Base-by-base conservation (phyloP, 2,329 filamentous ascomycete genomes). In the Cladosporium sp. region DNA sequence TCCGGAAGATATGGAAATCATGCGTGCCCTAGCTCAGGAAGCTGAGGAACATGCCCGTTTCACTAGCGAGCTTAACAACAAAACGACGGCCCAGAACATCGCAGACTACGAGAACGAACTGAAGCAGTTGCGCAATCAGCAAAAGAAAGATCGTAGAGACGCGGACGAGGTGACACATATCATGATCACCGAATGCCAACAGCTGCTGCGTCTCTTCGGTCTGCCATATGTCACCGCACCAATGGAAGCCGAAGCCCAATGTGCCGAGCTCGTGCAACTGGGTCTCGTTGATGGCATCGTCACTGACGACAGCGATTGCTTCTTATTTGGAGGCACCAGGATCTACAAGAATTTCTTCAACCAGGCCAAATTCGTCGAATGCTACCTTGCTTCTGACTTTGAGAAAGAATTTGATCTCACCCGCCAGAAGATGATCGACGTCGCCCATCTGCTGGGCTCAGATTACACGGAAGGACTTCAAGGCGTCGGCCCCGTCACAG, bases 301-400 rank as follows among this genome's bases (percentile, higher is more conserved):
- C 34, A 99, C 96, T 0, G 95, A 99, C 74, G 95, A 99, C 76
- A 96, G 91, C 2, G 95, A 99, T 81, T 96, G 90, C 0, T 99
- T 99, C 74, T 86, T 99, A 0, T 99, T 99, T 77, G 96, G 95
- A 21, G 96, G 95, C 44, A 99, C 93, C 0, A 86, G 94, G 21
- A 91, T 99, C 26, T 99, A 99, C 84, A 99, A 99, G 79, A 99
- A 99, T 82, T 96, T 99, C 93, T 99, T 99, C 84, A 99, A 97
- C 79, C 90, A 92, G 73, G 95, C 95, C 78, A 99, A 99, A 77
- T 96, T 92, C 73, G 95, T 99, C 51, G 95, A 99, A 80, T 98
- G 95, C 79, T 99, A 98, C 76, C 85, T 99, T 11, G 81, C 88
- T 2, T 83, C 82, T 0, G 95, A 99, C 74, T 83, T 99, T 0